Conservation (phyloP, 441 rosid species). For the Adansonia gregorii region DNA sequence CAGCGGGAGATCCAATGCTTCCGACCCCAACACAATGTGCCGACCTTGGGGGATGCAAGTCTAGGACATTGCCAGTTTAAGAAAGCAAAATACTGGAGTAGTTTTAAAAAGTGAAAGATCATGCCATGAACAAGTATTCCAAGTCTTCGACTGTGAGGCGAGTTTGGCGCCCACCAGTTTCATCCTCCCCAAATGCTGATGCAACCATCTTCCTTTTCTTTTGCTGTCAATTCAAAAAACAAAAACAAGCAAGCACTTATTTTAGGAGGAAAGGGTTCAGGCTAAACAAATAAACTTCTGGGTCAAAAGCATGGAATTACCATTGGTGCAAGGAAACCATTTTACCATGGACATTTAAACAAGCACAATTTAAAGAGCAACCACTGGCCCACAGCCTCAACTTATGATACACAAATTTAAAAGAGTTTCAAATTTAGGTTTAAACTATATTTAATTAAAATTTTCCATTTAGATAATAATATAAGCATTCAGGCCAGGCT, state of each 20-base stretch:
- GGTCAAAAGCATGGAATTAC: background rate
- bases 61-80: background rate
- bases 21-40: background rate
- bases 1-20: background rate
- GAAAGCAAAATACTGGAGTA: background rate
- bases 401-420: background rate
- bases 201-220: conserved; percentile 95
- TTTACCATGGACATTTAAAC: background rate
- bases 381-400: background rate
- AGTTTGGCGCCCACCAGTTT: conserved; percentile 66
- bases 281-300: background rate
- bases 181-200: conserved; percentile 93
- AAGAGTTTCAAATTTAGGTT: background rate
- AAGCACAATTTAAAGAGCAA: conserved; percentile 11
- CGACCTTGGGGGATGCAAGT: background rate
- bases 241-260: background rate
- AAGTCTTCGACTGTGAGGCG: conserved; percentile 84
- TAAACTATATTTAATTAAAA: background rate
- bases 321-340: background rate
- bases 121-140: conserved; percentile 79
- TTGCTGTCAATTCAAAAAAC: conserved; percentile 53
- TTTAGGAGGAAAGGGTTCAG: background rate
- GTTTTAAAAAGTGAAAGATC: conserved; percentile 29
- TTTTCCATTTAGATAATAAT: background rate
- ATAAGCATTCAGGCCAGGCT: conserved; percentile 13